These are phyloP conservation scores for Penicillium brasilianum DNA, from an alignment of 2,329 filamentous ascomycete genomes.

Conservation along the genomic window DNA sequence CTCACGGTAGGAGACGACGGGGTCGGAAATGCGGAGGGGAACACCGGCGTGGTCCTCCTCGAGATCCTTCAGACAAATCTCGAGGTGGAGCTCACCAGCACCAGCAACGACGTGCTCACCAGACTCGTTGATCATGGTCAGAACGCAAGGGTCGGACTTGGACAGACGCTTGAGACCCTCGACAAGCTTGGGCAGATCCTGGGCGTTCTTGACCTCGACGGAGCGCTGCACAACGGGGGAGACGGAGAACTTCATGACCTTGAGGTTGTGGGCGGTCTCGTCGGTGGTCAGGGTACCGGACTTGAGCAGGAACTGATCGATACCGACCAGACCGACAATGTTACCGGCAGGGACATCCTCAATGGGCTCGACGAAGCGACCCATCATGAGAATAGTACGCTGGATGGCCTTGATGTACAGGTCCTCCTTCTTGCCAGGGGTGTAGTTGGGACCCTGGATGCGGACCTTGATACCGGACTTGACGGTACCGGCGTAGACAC, in stretches of 20 bases:
- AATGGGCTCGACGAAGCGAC: conserved; percentile 97
- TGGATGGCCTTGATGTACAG: conserved; percentile 99
- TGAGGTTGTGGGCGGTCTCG: conserved; percentile 98
- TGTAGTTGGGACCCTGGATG: conserved; percentile 99
- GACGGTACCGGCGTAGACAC: conserved; percentile 99
- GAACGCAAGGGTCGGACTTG: conserved; percentile 98
- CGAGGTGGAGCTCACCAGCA: conserved; percentile 98
- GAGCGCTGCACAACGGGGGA: conserved; percentile 98
- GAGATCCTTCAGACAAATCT: conserved; percentile 99
- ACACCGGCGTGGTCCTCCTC: conserved; percentile 99
- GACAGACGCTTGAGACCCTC: conserved; percentile 99
- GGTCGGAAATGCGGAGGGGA: conserved; percentile 96
- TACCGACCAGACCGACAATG: conserved; percentile 98
- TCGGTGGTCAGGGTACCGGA: conserved; percentile 98
- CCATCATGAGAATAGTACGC: conserved; percentile 99
- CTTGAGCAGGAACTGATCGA: conserved; percentile 99
- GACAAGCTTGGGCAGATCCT: conserved; percentile 99
- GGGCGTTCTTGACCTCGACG: conserved; percentile 99
- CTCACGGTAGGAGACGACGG: conserved; percentile 98
- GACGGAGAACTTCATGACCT: conserved; percentile 99
- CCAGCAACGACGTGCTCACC: conserved; percentile 99
- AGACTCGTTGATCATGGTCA: conserved; percentile 85
- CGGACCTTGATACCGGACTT: conserved; percentile 98
- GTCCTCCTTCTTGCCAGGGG: conserved; percentile 97
- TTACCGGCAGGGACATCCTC: conserved; percentile 99